Base-by-base conservation (phyloP, 306 rosid species). In the Cotoneaster glaucophyllus region DNA sequence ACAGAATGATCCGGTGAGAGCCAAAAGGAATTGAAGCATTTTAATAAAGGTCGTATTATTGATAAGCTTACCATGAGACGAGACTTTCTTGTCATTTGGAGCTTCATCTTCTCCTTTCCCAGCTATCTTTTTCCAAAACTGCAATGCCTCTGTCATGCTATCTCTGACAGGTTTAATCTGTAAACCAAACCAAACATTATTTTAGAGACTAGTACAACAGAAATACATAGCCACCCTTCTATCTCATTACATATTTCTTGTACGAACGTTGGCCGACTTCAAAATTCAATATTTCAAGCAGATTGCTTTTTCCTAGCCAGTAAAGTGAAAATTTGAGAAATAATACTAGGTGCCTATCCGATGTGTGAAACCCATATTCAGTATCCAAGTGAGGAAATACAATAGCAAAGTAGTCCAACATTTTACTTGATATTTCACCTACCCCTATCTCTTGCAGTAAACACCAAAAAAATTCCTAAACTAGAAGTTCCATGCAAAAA, bases 121-220 rank as follows among this genome's bases (percentile, higher is more conserved):
- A 10, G 86, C 75, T 73, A 96, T 78, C 69, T 83, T 89, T 82
- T 89, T 92, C 99, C 99, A 96, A 67, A 90, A 73, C 72, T 92
- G 98, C 84, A 96, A 82, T 56, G 99, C 96, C 80, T 96, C 98
- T 53, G 91, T 82, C 82, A 96, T 92, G 79, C 99, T 90, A 62
- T 96, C 98, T 80, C 99, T 87, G 74, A 87, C 99, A 22, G 98
- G 98, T 80, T 87, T 96, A 78, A 96, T 96, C 99, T 96, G 92
- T 52, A 70, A 79, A 85, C 18, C 18, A 57, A 83, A 62, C 25
- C 44, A 80, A 63, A 72, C 57, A 52, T 12, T 37, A 68, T 5
- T 34, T 67, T 25, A 43, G 54, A 34, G 10, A 18, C 32, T 19
- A 31, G 17, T 26, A 11, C 29, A 70, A 39, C 74, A n/a, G 24